These are phyloP conservation scores for Blakeslea trispora DNA, from an alignment of 371 early-diverging fungal genomes.

Conservation along the genomic window DNA sequence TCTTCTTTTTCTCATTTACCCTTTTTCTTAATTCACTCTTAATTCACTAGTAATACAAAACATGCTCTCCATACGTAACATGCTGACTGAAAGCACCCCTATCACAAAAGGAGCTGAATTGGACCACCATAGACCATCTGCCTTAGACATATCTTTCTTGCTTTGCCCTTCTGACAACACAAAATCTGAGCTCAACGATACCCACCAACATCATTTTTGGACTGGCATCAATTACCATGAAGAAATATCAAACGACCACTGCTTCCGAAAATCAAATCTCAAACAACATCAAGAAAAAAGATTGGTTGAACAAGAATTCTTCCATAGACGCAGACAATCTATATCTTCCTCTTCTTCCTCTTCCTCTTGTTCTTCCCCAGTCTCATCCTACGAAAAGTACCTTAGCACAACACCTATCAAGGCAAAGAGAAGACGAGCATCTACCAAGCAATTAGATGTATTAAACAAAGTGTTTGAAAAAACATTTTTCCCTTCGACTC, in stretches of 20 bases:
- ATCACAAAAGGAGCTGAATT: not conserved
- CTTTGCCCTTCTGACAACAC: not conserved
- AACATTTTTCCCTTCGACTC: conserved; percentile 64
- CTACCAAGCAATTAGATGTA: conserved; percentile 50
- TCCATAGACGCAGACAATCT: not conserved
- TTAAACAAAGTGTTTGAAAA: conserved; percentile 55
- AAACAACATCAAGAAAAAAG: conserved; percentile 11
- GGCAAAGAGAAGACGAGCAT: conserved; percentile 46
- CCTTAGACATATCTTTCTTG: not conserved
- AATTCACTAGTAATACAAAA: too few species aligned
- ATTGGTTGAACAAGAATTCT: conserved; percentile 13
- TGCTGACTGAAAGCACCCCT: not conserved
- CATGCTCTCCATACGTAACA: not conserved
- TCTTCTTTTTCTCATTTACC: not conserved
- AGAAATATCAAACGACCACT: not conserved
- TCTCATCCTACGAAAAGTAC: not conserved
- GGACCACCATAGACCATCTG: not conserved
- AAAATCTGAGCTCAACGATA: too few species aligned
- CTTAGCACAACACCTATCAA: conserved; percentile 23
- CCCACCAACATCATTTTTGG: not conserved
- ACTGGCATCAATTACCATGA: not conserved
- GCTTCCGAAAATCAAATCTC: conserved; percentile 2
- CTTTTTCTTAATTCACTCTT: too few species aligned
- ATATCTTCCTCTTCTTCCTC: conserved; percentile 1
- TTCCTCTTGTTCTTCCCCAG: conserved; percentile 3